Evolutionary conservation across 2,329 filamentous ascomycete genomes (phyloP).

Genomic region (Pseudocercospora eumusae): DNA sequence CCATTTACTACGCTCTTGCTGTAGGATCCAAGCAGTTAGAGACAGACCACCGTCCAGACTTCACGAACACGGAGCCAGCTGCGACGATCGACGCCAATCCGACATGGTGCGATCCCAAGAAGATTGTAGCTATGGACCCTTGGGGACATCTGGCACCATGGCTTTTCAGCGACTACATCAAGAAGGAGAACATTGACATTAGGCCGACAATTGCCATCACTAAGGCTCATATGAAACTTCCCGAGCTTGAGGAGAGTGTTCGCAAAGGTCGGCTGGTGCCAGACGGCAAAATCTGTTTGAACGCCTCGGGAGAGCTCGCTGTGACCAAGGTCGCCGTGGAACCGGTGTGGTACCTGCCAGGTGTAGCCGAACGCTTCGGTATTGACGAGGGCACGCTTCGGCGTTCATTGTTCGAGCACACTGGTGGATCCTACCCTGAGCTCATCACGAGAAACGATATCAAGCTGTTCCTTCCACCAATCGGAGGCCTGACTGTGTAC

Average conservation of each 20-base stretch:
- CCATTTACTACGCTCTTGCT: constrained; percentile 91
- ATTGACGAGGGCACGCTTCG: constrained; percentile 90
- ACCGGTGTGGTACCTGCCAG: constrained; percentile 65
- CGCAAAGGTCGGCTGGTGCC: constrained; percentile 70
- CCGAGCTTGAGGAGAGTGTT: constrained; percentile 89
- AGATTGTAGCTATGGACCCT: constrained; percentile 97
- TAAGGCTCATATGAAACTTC: constrained; percentile 93
- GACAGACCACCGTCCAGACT: constrained; percentile 74
- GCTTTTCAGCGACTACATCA: constrained; percentile 77
- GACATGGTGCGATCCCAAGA: constrained; percentile 84
- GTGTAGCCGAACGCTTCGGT: constrained; percentile 84
- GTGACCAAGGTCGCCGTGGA: constrained; percentile 98
- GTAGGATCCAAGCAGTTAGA: constrained; percentile 88
- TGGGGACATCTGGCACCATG: constrained; percentile 84
- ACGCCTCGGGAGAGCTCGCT: constrained; percentile 79
- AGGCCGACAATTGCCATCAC: constrained; percentile 85
- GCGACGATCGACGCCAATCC: constrained; percentile 84
- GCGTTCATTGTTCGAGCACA: constrained; percentile 88
- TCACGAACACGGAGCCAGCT: constrained; percentile 89
- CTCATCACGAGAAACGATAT: constrained; percentile 92
- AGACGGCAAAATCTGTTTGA: constrained; percentile 89
- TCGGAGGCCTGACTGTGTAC: constrained; percentile 93
- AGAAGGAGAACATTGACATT: constrained; percentile 66
- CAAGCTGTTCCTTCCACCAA: constrained; percentile 92
- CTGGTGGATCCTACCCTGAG: constrained; percentile 93